Evolutionary conservation across 306 rosid genomes (phyloP), one percentile per base, ranked within the genome.

Genomic region (Inga oerstediana): DNA sequence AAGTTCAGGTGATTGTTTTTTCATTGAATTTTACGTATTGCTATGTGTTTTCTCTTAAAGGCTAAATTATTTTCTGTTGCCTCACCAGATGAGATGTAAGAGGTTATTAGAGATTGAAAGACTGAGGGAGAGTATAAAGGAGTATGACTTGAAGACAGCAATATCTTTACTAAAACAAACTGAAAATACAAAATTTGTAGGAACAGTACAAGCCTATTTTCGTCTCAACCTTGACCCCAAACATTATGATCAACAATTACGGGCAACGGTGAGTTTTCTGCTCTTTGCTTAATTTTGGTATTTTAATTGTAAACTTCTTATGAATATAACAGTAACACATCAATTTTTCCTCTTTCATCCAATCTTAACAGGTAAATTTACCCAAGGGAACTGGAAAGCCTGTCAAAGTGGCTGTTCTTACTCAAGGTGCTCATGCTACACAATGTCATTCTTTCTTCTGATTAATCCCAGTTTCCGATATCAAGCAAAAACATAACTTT

Each of bases 211-310:
- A 90, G 98, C 98, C 27, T 97, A 96, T 91, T 96, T 96, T 88
- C 99, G 99, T 77, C 97, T 96, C 75, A 96, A 93, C 85, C 94
- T 96, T 58, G 99, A 96, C 77, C 99, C 99, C 66, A 96, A 93
- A 80, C 92, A 93, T 79, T 92, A 94, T 43, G 99, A 96, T 85
- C 99, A 96, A 84, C 99, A 93, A 78, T 88, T 96, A 74, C 89
- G 98, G 78, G 98, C 98, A 81, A 96, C 98, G 0, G 98, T 93
- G 86, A 92, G 98, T 90, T 84, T 84, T 64, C 51, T 80, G 66
- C 85, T 77, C 72, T 79, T 70, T 84, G 82, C 64, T 80, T 19
- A 27, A 70, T 64, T 51, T 66, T 75, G 17, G 39, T 76, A 37
- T 72, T 72, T 72, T 59, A 71, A 27, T 72, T 78, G 62, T 78